Percentiles rank a stretch among this genome's conserved stretches.
These are phyloP conservation scores for Arthrobotrys sinensis DNA, from an alignment of 2,329 filamentous ascomycete genomes.

Conservation along the genomic window DNA sequence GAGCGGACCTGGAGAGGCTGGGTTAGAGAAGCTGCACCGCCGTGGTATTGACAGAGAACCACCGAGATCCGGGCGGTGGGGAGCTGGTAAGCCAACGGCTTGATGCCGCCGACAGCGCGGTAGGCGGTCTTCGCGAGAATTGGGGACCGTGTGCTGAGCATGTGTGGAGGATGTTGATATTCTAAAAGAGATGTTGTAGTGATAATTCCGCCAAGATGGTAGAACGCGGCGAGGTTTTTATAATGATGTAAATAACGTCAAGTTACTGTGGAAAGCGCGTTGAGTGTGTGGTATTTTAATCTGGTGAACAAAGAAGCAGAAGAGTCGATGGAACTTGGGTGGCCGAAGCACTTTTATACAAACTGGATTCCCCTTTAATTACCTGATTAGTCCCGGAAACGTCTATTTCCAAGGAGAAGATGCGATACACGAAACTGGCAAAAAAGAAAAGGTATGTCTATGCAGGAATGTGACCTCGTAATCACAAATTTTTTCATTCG, in stretches of 20 bases:
- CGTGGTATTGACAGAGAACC: slow-evolving; percentile 49
- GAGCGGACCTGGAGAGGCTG: slow-evolving; percentile 35
- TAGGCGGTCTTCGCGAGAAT: slow-evolving; percentile 54
- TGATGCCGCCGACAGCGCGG: slow-evolving; percentile 43
- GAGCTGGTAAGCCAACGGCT: slow-evolving; percentile 32
- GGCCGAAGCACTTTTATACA: slow-evolving; percentile 47
- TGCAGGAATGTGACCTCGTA: slow-evolving; percentile 43
- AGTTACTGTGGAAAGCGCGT: slow-evolving; percentile 25
- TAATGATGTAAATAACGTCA: slow-evolving; percentile 1
- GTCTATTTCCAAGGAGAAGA: slow-evolving; percentile 40
- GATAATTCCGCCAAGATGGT: too few species aligned
- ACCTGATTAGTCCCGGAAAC: slow-evolving; percentile 22
- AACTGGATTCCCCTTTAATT: slow-evolving; percentile 19
- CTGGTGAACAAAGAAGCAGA: slow-evolving; percentile 2
- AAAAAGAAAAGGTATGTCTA: slow-evolving; percentile 17
- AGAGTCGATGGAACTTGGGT: neutral
- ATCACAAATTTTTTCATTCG: slow-evolving; percentile 41
- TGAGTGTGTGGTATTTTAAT: slow-evolving; percentile 31
- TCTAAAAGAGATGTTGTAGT: too few species aligned
- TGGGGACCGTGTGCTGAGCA: slow-evolving; percentile 54
- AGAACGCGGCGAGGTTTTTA: neutral
- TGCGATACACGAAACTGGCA: neutral
- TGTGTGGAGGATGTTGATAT: slow-evolving; percentile 17
- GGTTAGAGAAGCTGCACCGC: slow-evolving; percentile 14
- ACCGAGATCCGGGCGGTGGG: slow-evolving; percentile 46